These are phyloP conservation scores for Penicillium sp. DNA, from an alignment of 2,329 filamentous ascomycete genomes.

Conservation along the genomic window DNA sequence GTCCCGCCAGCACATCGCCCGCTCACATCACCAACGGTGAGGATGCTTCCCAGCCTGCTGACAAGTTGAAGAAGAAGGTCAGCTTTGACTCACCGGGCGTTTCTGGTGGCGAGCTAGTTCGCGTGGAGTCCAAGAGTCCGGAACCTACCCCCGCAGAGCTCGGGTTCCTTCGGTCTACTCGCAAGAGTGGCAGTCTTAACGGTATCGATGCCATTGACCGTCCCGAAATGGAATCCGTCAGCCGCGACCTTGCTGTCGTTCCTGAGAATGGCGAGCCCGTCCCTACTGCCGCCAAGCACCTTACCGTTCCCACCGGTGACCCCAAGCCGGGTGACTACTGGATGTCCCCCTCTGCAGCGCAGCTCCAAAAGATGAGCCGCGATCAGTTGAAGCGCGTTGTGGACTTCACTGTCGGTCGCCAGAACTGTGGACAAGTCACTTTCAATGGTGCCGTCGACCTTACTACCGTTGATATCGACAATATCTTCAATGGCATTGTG, in stretches of 20 bases:
- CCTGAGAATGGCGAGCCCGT: constrained; percentile 57
- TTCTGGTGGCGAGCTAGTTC: constrained; percentile 54
- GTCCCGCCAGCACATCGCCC: constrained; percentile 36
- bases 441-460: constrained; percentile 85
- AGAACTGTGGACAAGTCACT: constrained; percentile 75
- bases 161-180: constrained; percentile 59
- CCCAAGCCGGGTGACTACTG: constrained; percentile 76
- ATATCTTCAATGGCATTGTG: constrained; percentile 76
- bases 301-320: constrained; percentile 39
- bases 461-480: constrained; percentile 73
- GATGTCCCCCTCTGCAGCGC: constrained; percentile 74
- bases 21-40: constrained; percentile 39
- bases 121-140: constrained; percentile 50
- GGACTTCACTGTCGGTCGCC: constrained; percentile 78
- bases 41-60: constrained; percentile 37
- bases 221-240: constrained; percentile 70
- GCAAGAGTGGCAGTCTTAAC: constrained; percentile 49
- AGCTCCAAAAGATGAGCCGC: constrained; percentile 76
- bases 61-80: constrained; percentile 70
- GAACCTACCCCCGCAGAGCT: constrained; percentile 61
- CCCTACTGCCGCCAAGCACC: constrained; percentile 36
- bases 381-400: constrained; percentile 73
- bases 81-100: constrained; percentile 71
- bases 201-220: constrained; percentile 36
- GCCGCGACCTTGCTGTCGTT: constrained; percentile 74